Conservation (phyloP, 2,329 filamentous ascomycete species). For the Beauveria australis region DNA sequence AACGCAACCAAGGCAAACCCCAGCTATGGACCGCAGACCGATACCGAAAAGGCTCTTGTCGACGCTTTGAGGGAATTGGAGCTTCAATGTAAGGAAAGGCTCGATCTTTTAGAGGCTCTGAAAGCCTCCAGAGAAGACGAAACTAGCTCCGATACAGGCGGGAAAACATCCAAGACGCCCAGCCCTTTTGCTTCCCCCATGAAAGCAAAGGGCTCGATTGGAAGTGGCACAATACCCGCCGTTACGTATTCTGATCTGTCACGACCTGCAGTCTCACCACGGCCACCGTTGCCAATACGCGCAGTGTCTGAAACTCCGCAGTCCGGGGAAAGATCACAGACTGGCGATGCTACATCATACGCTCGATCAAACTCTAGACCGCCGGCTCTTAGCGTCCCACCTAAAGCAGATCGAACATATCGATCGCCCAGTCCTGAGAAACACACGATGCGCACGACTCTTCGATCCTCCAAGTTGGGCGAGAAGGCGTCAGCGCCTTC, state of each 20-base stretch:
- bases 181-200: constrained; percentile 17
- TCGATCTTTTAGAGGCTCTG: constrained; percentile 78
- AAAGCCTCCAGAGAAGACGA: constrained; percentile 50
- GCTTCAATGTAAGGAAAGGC: constrained; percentile 84
- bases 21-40: constrained; percentile 61
- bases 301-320: constrained; percentile 42
- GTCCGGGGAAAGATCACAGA: constrained; percentile 24
- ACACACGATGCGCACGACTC: constrained; percentile 53
- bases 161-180: constrained; percentile 16
- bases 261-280: constrained; percentile 51
- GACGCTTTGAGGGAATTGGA: constrained; percentile 79
- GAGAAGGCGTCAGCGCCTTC: constrained; percentile 33
- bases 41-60: constrained; percentile 75
- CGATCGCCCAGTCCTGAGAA: constrained; percentile 52
- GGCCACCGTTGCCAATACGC: constrained; percentile 48
- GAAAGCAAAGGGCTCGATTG: constrained; percentile 55
- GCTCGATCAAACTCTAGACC: constrained; percentile 14
- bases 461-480: constrained; percentile 40
- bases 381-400: constrained; percentile 25
- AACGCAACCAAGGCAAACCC: constrained; percentile 66
- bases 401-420: constrained; percentile 29
- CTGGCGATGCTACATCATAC: constrained; percentile 4
- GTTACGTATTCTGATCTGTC: constrained; percentile 74
- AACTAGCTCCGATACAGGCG: constrained; percentile 9
- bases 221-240: constrained; percentile 72